Evolutionary conservation across 495 filamentous ascomycete species (phyloP), one percentile per base, ranked within the genome.

Genomic region (Lasiosphaeriaceae sp.): DNA sequence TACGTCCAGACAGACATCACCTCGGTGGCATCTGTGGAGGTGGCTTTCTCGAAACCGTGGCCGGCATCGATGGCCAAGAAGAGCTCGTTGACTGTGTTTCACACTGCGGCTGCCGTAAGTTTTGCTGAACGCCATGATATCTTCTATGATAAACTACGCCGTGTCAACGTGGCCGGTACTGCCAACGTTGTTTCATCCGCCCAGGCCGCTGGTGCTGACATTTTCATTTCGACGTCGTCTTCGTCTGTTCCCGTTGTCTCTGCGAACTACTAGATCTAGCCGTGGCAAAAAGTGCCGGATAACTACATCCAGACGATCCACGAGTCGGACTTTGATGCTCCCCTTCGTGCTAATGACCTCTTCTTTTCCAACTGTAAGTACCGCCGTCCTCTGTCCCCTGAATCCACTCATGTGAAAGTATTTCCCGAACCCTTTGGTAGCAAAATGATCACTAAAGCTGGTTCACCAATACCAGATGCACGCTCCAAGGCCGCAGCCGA

Each of bases 121-220:
- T 68, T 78, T 0, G 70, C 67, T 8, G 82, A 84, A 35, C 80
- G 83, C 14, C 70, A 71, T 54, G 56, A 66, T 44, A 56, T 65
- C 12, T 71, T 78, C 26, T 79, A 83, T 49, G 71, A 74, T 6
- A 70, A 71, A 20, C 62, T 76, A 54, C 69, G 66, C 54, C 69
- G 75, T n/a, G 71, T 81, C 52, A 88, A 88, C 68, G 71, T 86
- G 31, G 77, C 78, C 23, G 84, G 84, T 53, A 83, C 83, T 20
- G 71, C 69, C 49, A 82, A 85, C 60, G 77, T 85, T 47, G 68
- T 89, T 17, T 66, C 74, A 19, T 78, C 76, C 2, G 75, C 83
- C 20, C 73, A 74, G 56, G 59, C 64, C 24, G 69, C 66, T 24
- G 78, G 76, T 19, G 80, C 80, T 20, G 67, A 73, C 50, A 78